These are phyloP conservation scores for Graphium sp. DNA, from an alignment of 2,329 filamentous ascomycete genomes.

Conservation along the genomic window DNA sequence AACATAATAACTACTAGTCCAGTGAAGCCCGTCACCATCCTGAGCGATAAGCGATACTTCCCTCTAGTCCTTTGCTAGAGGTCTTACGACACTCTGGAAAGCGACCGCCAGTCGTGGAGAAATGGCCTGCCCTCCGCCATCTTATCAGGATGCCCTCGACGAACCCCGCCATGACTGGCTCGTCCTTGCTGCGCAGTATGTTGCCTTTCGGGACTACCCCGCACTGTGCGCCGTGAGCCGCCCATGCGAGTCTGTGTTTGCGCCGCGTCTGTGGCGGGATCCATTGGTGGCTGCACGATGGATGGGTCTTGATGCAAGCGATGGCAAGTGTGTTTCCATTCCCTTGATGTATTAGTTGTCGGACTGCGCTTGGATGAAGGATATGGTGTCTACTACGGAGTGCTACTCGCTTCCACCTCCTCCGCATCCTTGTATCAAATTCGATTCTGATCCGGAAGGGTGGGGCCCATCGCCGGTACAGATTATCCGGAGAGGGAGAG, in stretches of 20 bases:
- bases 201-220: constrained; percentile 21
- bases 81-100: neutral
- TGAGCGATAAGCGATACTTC: constrained; percentile 4
- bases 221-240: constrained; percentile 29
- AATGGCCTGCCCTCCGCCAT: constrained; percentile 24
- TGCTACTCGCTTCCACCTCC: no score
- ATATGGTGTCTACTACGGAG: no score
- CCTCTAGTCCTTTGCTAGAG: constrained; percentile 2
- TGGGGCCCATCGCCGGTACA: no score
- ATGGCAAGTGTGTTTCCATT: constrained; percentile 20
- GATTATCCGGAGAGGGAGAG: no score
- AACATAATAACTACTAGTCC: no score
- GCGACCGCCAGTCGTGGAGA: neutral
- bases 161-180: constrained; percentile 27
- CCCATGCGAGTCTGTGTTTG: constrained; percentile 29
- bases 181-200: constrained; percentile 24
- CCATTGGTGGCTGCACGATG: constrained; percentile 20
- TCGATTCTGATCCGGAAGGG: no score
- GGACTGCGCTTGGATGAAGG: no score
- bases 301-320: constrained; percentile 22
- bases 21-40: no score
- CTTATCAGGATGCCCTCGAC: constrained; percentile 32
- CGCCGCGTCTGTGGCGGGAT: constrained; percentile 34
- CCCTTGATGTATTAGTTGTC: neutral
- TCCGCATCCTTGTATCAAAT: no score